Evolutionary conservation across 1,284 basidiomycete genomes (phyloP), one percentile per base, ranked within the genome.

Genomic region (Ceratorhiza oryzae-sativae): DNA sequence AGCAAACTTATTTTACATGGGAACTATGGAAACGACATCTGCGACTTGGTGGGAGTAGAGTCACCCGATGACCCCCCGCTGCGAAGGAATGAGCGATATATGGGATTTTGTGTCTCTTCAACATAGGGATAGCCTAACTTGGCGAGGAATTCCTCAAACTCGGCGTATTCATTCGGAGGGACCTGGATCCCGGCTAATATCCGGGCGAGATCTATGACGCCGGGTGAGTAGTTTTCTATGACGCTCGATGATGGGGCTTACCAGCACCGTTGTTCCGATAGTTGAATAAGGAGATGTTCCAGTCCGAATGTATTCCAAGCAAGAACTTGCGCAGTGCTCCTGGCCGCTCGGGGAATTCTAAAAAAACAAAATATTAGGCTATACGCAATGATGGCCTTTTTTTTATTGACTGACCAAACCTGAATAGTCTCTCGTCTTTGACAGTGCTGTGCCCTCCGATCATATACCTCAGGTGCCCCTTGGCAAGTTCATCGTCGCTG

Each of bases 241-340:
- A 41, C 25, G 53, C 20, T 34, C 8, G 13, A 45, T 32, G 13
- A 55, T 72, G 23, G 36, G 8, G 83, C 88, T 74, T 77, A 93
- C 94, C 94, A 77, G 91, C 95, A 36, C 97, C 97, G 76, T 99
- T 96, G 80, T 98, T 98, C 72, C 97, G 87, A 81, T 99, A 99
- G 80, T 99, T 97, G 84, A 98, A 99, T 74, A 99, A 81, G 0
- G 94, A 92, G 67, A 99, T 94, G 81, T 97, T 98, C 95, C 96
- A 98, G 15, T 89, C 90, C 34, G 87, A 84, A 62, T 91, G 90
- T 65, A 99, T 80, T 2, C 91, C 91, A 23, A 89, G 82, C 75
- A 98, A 83, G 84, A 99, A 99, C 77, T 92, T 93, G 56, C 92
- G 87, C 72, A 99, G 83, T 0, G 97, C 97, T 2, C 91, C 92